Evolutionary conservation across 1,284 basidiomycete genomes (phyloP).

Genomic region (Phlebopus sp.): DNA sequence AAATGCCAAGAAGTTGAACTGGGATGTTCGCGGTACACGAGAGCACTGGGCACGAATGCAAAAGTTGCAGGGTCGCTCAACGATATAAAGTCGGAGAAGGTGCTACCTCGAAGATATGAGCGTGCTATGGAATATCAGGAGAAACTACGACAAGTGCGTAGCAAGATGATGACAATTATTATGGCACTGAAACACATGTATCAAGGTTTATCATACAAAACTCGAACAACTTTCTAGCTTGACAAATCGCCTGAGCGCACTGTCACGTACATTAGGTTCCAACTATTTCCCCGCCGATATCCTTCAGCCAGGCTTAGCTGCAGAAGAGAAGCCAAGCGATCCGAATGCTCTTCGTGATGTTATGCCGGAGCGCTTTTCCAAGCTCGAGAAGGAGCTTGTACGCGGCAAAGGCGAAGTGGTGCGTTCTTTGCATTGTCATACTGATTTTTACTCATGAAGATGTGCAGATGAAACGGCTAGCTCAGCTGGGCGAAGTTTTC

Average conservation of each 20-base stretch:
- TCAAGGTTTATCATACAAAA: constrained; percentile 72
- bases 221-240: constrained; percentile 70
- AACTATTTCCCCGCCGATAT: constrained; percentile 61
- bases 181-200: neutral
- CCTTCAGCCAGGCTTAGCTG: constrained; percentile 43
- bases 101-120: constrained; percentile 66
- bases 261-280: constrained; percentile 54
- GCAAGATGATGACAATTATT: constrained; percentile 5
- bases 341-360: constrained; percentile 58
- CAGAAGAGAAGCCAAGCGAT: constrained; percentile 42
- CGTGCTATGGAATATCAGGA: constrained; percentile 65
- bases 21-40: constrained; percentile 60
- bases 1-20: constrained; percentile 63
- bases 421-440: constrained; percentile 28
- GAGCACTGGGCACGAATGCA: constrained; percentile 65
- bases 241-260: constrained; percentile 55
- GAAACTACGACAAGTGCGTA: constrained; percentile 67
- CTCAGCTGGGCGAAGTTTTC: constrained; percentile 60
- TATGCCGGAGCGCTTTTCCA: constrained; percentile 71
- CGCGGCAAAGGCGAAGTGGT: constrained; percentile 79
- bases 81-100: constrained; percentile 57
- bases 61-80: constrained; percentile 57
- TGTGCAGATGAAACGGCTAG: constrained; percentile 60
- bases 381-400: constrained; percentile 76
- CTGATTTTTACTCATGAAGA: constrained; percentile 5